A percentile compares a stretch with the other conserved stretches of the same genome.
These are phyloP conservation scores for Pisolithus microcarpus DNA, from an alignment of 768 basidiomycete genomes.

Conservation along the genomic window DNA sequence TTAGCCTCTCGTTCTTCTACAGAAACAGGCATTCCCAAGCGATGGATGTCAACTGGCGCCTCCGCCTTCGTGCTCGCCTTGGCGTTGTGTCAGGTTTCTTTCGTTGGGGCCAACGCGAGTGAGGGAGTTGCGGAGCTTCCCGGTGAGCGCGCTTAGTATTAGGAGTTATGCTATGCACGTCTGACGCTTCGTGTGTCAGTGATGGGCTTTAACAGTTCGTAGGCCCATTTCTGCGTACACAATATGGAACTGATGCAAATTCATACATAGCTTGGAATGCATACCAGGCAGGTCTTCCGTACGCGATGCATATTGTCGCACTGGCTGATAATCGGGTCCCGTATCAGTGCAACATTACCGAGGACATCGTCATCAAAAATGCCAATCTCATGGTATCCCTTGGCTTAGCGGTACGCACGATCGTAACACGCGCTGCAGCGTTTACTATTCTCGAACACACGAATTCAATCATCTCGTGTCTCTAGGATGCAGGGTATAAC, in stretches of 20 bases:
- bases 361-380: constrained; percentile 44
- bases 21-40: too few species aligned
- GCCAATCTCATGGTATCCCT: constrained; percentile 44
- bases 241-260: not conserved
- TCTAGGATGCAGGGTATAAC: constrained; percentile 50
- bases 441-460: not conserved
- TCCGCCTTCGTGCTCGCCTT: too few species aligned
- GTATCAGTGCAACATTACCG: constrained; percentile 51
- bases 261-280: constrained; percentile 55
- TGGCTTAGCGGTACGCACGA: constrained; percentile 37
- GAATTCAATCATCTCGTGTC: not conserved
- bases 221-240: not conserved
- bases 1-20: too few species aligned
- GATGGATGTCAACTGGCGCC: too few species aligned
- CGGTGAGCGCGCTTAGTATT: constrained; percentile 18
- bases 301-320: not conserved
- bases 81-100: too few species aligned
- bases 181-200: constrained; percentile 26
- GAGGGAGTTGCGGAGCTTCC: constrained; percentile 29
- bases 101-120: too few species aligned
- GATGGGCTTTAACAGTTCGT: constrained; percentile 59
- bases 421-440: too few species aligned
- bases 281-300: constrained; percentile 41
- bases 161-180: not conserved
- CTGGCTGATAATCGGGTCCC: not conserved